phyloP scores from a whole-genome alignment of 2,329 filamentous ascomycete genomes.

The Botrytis deweyae region DNA sequence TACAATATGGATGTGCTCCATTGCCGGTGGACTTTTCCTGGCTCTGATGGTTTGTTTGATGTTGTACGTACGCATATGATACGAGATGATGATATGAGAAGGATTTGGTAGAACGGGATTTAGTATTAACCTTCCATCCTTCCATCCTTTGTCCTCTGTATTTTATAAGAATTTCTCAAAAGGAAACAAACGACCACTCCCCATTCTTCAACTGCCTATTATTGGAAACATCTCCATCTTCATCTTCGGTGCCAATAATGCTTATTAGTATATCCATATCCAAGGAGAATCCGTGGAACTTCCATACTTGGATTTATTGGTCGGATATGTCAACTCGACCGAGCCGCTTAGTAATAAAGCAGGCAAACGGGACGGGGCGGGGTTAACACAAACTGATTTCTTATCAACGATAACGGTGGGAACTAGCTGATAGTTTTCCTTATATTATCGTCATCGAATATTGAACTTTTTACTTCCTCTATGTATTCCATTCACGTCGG shows the following conservation, averaged over 20 bases:
- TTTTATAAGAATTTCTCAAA: not conserved
- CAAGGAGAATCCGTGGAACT: not conserved
- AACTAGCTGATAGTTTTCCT: slow-evolving; percentile 1
- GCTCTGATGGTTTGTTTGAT: not conserved
- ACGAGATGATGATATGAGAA: not conserved
- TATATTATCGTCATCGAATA: slow-evolving; percentile 16
- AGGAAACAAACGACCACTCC: too few relatives aligned
- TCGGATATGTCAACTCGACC: not conserved
- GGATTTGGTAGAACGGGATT: not conserved
- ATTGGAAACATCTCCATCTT: not conserved
- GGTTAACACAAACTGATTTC: not conserved
- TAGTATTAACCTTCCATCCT: not conserved
- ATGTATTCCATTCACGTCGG: slow-evolving; percentile 12
- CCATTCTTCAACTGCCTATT: not conserved
- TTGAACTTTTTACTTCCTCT: slow-evolving; percentile 7
- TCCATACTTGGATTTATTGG: not conserved
- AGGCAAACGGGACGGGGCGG: not conserved
- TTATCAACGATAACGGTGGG: slow-evolving; percentile 15
- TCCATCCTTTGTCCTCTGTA: not conserved
- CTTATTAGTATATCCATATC: not conserved
- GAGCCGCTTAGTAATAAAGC: not conserved
- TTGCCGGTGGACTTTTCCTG: not conserved
- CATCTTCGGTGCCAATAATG: not conserved
- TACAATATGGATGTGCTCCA: not conserved
- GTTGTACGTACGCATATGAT: not conserved